Conservation (phyloP, 805 yeast species). For the Candida xyloterini region DNA sequence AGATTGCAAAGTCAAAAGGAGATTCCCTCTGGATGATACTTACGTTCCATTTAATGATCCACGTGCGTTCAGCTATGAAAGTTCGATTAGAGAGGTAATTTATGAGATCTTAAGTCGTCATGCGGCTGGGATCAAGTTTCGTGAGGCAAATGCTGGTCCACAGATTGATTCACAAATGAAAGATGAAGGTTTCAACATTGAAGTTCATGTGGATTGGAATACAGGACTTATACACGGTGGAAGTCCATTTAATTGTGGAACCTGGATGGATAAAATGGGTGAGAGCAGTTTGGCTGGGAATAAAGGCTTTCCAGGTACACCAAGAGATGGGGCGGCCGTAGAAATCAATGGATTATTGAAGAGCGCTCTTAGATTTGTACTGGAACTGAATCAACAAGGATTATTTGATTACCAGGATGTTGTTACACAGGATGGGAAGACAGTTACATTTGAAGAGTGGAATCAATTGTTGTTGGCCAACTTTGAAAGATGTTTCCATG, state of each 20-base stretch:
- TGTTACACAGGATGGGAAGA: constrained; percentile 52
- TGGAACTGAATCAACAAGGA: constrained; percentile 51
- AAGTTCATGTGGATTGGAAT: constrained; percentile 77
- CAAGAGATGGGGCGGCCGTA: constrained; percentile 95
- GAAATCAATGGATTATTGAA: constrained; percentile 88
- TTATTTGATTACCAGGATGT: constrained; percentile 59
- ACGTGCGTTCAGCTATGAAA: constrained; percentile 69
- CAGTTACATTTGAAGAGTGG: constrained; percentile 66
- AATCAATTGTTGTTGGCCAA: constrained; percentile 61
- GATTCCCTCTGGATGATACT: constrained; percentile 81
- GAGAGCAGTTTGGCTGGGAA: constrained; percentile 80
- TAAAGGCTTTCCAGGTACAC: constrained; percentile 95
- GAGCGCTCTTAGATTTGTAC: constrained; percentile 78
- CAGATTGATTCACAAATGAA: constrained; percentile 87
- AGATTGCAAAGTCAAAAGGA: constrained; percentile 68
- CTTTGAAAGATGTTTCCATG: constrained; percentile 76
- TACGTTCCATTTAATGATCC: constrained; percentile 68
- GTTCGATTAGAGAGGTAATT: constrained; percentile 70
- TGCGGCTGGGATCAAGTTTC: constrained; percentile 79
- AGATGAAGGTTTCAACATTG: constrained; percentile 87
- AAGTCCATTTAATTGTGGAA: constrained; percentile 89
- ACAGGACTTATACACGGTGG: constrained; percentile 92
- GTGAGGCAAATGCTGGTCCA: constrained; percentile 96
- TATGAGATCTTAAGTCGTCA: constrained; percentile 85
- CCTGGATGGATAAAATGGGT: constrained; percentile 99